Conservation (phyloP, 495 filamentous ascomycete species). For the Hypoxylon fuscum region DNA sequence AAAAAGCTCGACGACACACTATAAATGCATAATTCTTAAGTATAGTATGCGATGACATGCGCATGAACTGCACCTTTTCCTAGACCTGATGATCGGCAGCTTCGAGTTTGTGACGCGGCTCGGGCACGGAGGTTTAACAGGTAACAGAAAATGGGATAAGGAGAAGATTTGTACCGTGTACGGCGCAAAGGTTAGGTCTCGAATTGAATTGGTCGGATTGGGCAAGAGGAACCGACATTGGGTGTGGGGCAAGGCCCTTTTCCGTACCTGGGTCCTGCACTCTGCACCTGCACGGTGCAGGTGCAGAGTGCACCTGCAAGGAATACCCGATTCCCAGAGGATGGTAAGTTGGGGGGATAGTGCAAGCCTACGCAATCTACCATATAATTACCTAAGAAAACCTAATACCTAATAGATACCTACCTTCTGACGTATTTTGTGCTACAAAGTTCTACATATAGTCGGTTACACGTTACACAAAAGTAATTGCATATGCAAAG, state of each 20-base stretch:
- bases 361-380: background rate
- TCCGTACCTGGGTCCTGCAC: constrained; percentile 15
- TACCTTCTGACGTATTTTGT: too few species aligned
- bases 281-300: background rate
- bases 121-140: constrained; percentile 1
- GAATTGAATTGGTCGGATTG: constrained; percentile 19
- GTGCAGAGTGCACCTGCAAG: constrained; percentile 18
- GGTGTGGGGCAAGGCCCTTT: constrained; percentile 24
- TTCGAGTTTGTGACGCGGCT: constrained; percentile 5
- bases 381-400: background rate
- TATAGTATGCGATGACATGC: constrained; percentile 14
- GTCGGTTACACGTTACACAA: too few species aligned
- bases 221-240: constrained; percentile 12
- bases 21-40: constrained; percentile 34
- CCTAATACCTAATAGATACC: background rate
- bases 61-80: background rate
- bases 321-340: constrained; percentile 2
- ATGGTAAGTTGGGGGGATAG: constrained; percentile 3
- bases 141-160: constrained; percentile 11
- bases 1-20: constrained; percentile 20
- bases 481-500: too few species aligned
- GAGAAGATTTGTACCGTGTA: constrained; percentile 15
- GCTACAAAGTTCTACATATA: too few species aligned
- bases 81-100: background rate
- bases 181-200: constrained; percentile 18